Evolutionary conservation across 1,139 yeast species (phyloP).

Genomic region (Blastobotrys raffinosifermentans): DNA sequence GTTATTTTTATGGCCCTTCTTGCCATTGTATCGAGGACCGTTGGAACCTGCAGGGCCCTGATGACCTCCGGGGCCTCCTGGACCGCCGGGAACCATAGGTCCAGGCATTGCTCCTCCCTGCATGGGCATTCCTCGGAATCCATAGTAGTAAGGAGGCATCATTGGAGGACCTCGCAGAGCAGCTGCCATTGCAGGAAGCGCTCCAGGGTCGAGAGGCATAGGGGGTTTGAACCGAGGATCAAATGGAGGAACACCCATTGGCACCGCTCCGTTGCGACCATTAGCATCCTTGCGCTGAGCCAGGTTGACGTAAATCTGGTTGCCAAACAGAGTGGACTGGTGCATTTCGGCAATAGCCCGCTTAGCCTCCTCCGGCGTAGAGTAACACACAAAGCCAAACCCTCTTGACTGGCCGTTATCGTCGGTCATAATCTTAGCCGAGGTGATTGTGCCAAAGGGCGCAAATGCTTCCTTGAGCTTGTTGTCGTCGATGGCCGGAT

Average conservation of each 20-base stretch:
- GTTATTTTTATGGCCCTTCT: slow-evolving; percentile 51
- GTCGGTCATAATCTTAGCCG: slow-evolving; percentile 87
- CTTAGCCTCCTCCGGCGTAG: slow-evolving; percentile 88
- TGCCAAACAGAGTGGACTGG: slow-evolving; percentile 79
- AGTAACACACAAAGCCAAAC: slow-evolving; percentile 91
- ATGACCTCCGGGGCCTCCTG: not conserved
- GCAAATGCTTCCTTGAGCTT: slow-evolving; percentile 74
- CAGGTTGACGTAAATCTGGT: slow-evolving; percentile 86
- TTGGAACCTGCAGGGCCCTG: not conserved
- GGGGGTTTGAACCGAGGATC: slow-evolving; percentile 40
- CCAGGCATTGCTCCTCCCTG: not conserved
- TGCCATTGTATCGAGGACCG: slow-evolving; percentile 25
- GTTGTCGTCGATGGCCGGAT: slow-evolving; percentile 75
- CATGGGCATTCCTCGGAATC: no score
- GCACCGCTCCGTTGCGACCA: slow-evolving; percentile 60
- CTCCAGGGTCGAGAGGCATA: slow-evolving; percentile 9
- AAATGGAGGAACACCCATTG: slow-evolving; percentile 60
- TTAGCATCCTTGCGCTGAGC: slow-evolving; percentile 76
- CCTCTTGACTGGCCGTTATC: slow-evolving; percentile 85
- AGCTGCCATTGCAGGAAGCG: slow-evolving; percentile 5
- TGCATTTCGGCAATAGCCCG: slow-evolving; percentile 89
- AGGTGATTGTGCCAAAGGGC: slow-evolving; percentile 81
- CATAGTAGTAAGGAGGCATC: no score
- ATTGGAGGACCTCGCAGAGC: slow-evolving; percentile 1
- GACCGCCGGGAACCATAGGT: not conserved